Conservation (phyloP, 2,329 filamentous ascomycete species). For the Plectosphaerella sp. region DNA sequence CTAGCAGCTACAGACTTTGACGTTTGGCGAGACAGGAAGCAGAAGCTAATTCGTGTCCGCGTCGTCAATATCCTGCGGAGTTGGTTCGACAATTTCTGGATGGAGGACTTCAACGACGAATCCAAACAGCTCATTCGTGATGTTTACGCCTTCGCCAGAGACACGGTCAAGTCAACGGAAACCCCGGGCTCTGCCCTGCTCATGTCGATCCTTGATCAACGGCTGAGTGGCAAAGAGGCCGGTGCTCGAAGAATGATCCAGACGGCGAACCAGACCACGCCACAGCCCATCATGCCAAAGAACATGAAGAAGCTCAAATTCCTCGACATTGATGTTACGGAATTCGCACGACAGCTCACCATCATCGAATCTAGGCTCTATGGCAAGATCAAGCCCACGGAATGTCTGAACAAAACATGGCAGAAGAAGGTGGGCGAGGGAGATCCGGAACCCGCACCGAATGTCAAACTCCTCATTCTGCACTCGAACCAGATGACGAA, state of each 20-base stretch:
- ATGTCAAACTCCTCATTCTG: conserved; percentile 92
- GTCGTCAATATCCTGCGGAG: conserved; percentile 97
- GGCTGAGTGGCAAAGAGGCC: conserved; percentile 81
- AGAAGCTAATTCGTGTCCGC: conserved; percentile 91
- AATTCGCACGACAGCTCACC: conserved; percentile 96
- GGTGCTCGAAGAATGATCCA: conserved; percentile 82
- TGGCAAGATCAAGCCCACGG: conserved; percentile 90
- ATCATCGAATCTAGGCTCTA: conserved; percentile 95
- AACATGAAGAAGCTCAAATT: conserved; percentile 99
- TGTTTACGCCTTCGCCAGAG: conserved; percentile 85
- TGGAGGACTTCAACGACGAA: conserved; percentile 85
- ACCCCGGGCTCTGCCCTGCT: conserved; percentile 83
- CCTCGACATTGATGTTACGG: conserved; percentile 89
- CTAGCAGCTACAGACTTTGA: conserved; percentile 73
- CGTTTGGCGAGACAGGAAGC: conserved; percentile 87
- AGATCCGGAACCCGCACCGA: conserved; percentile 80
- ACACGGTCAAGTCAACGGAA: conserved; percentile 88
- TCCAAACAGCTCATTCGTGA: conserved; percentile 81
- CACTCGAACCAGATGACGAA: conserved; percentile 99
- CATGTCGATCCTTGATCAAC: conserved; percentile 83
- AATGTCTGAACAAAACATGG: conserved; percentile 98
- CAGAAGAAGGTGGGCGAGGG: conserved; percentile 86
- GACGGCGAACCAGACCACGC: conserved; percentile 77
- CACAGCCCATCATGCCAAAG: conserved; percentile 88
- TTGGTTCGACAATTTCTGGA: conserved; percentile 99